Conservation (phyloP, 78 protist genomes). For the slime mould (Dictyostelium discoideum) region dicty_2.7 NC_007090.3:3051001-3051500, state of each 20-base stretch:
- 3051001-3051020: not conserved
- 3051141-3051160: no score
- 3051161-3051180: no score
- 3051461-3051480: not conserved
- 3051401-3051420: not conserved
- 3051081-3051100: constrained; percentile 33
- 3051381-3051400: not conserved
- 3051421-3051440: not conserved
- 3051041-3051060: constrained; percentile 9
- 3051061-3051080: constrained; percentile 34
- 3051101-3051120: constrained; percentile 10
- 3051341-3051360: not conserved
- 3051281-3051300: no score
- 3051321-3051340: not conserved
- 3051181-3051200: no score
- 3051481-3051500: not conserved
- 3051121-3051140: no score
- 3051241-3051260: not conserved
- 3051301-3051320: not conserved
- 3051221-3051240: no score
- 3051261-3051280: no score
- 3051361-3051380: not conserved
- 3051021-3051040: constrained; percentile 11
- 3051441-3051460: not conserved
- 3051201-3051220: no score